Conservation (phyloP, 352 stramenopile species). For the Phytophthora tentaculata region DNA sequence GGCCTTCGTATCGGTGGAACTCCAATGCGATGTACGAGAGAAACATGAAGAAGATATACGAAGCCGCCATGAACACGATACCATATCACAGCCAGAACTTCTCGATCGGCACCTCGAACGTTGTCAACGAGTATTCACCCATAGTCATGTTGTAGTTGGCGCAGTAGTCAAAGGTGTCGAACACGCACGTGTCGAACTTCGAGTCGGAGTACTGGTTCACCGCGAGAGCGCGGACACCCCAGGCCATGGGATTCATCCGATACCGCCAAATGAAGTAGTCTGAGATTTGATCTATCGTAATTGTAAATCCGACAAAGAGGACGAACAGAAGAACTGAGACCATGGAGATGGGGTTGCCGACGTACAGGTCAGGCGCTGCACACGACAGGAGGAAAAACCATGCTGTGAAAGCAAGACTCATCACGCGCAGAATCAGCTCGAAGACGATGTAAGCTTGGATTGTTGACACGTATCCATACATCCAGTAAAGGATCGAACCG, state of each 20-base stretch:
- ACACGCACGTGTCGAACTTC: constrained; percentile 19
- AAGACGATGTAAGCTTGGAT: constrained; percentile 42
- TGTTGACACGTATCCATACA: constrained; percentile 54
- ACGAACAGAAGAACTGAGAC: constrained; percentile 28
- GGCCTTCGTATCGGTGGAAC: constrained; percentile 16
- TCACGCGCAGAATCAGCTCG: constrained; percentile 36
- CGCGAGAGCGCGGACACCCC: constrained; percentile 17
- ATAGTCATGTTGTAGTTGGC: constrained; percentile 16
- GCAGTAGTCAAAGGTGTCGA: constrained; percentile 20
- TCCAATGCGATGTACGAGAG: constrained; percentile 25
- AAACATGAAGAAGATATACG: constrained; percentile 31
- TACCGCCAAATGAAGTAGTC: constrained; percentile 37
- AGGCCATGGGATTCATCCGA: constrained; percentile 26
- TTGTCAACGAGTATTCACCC: constrained; percentile 20
- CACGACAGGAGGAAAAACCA: constrained; percentile 31
- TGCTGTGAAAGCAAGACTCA: constrained; percentile 33
- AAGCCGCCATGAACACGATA: constrained; percentile 8
- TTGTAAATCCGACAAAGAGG: constrained; percentile 23
- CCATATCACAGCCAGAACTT: constrained; percentile 29
- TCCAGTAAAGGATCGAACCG: constrained; percentile 81
- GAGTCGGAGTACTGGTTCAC: constrained; percentile 33
- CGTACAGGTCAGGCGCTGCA: constrained; percentile 20
- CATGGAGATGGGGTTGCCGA: constrained; percentile 24
- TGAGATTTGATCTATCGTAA: constrained; percentile 29
- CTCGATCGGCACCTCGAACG: constrained; percentile 22